Evolutionary conservation across 805 yeast species (phyloP).

Genomic region (Dipodascopsis uninucleata): DNA sequence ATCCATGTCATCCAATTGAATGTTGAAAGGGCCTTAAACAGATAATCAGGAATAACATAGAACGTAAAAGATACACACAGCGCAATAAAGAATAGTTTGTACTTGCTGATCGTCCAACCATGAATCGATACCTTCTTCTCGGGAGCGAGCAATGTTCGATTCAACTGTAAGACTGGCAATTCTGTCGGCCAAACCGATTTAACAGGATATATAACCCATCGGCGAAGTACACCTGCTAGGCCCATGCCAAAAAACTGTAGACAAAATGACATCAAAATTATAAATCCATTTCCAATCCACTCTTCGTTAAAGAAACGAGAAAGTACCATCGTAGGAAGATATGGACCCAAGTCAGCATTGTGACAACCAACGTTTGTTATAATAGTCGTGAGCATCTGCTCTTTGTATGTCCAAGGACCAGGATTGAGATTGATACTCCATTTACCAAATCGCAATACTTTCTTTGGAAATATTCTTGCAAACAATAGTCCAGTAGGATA

Average conservation of each 20-base stretch:
- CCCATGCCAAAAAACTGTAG: slow-evolving; percentile 65
- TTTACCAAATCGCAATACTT: slow-evolving; percentile 42
- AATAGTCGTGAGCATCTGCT: slow-evolving; percentile 59
- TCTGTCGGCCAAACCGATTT: slow-evolving; percentile 63
- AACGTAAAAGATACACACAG: slow-evolving; percentile 44
- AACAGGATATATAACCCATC: slow-evolving; percentile 59
- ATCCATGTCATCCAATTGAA: slow-evolving; percentile 66
- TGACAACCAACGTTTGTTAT: slow-evolving; percentile 28
- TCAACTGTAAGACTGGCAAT: slow-evolving; percentile 56
- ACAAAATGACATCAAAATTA: slow-evolving; percentile 11
- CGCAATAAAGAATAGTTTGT: slow-evolving; percentile 46
- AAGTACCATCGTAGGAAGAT: slow-evolving; percentile 38
- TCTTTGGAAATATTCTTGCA: slow-evolving; percentile 45
- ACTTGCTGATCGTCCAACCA: slow-evolving; percentile 59
- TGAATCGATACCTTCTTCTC: slow-evolving; percentile 30
- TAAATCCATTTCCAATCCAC: slow-evolving; percentile 13
- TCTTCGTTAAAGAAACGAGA: slow-evolving; percentile 8
- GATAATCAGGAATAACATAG: slow-evolving; percentile 59
- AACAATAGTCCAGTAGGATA: slow-evolving; percentile 54
- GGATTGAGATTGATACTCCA: slow-evolving; percentile 48
- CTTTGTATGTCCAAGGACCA: slow-evolving; percentile 63
- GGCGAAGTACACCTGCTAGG: slow-evolving; percentile 59
- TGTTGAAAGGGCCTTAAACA: slow-evolving; percentile 55
- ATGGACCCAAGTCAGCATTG: slow-evolving; percentile 43
- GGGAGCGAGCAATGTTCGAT: slow-evolving; percentile 38